Base-by-base conservation (phyloP, 306 rosid genomes). In the Myrica gale region DNA sequence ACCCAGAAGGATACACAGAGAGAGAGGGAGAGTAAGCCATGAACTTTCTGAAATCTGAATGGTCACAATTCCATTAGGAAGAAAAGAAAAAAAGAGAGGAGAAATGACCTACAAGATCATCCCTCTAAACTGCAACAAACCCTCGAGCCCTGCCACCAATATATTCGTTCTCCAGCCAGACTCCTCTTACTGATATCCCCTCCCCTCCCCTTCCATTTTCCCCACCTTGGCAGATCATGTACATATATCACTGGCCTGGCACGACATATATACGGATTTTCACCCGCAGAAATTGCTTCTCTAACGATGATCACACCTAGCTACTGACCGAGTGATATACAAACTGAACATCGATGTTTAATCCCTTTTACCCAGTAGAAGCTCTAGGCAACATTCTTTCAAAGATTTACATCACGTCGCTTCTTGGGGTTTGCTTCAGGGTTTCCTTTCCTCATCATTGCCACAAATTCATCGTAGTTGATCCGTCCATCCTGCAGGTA, bases 371-470 rank as follows among this genome's bases (percentile, higher is more conserved):
- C 68, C 48, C 71, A 44, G 47, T 20, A 37, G 45, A 42, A 66
- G 57, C 55, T 23, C 77, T 68, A 82, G 23, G 42, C n/a, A 65
- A 56, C 19, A 76, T 42, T 32, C 84, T 52, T 74, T 89, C 84
- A 82, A 77, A 87, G 77, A 65, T 82, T 83, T 23, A 76, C 72
- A 26, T 85, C 84, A 8, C 97, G 95, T 74, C 98, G 82, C 87
- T 94, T 94, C 86, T 80, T 92, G 4, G 91, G 92, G 56, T 75
- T 62, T 37, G 77, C 81, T 53, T 95, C 99, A 54, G 87, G 85
- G 79, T 82, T 80, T 79, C 99, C 99, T 88, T 92, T 95, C 70
- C 87, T 86, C 98, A 94, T 94, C 98, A 94, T 94, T n/a, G 96
- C 97, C 51, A 77, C 89, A 77, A 94, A 94, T 74, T 95, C 99